phyloP scores from a whole-genome alignment of 2,329 filamentous ascomycete species.

The Ustulina deusta region DNA sequence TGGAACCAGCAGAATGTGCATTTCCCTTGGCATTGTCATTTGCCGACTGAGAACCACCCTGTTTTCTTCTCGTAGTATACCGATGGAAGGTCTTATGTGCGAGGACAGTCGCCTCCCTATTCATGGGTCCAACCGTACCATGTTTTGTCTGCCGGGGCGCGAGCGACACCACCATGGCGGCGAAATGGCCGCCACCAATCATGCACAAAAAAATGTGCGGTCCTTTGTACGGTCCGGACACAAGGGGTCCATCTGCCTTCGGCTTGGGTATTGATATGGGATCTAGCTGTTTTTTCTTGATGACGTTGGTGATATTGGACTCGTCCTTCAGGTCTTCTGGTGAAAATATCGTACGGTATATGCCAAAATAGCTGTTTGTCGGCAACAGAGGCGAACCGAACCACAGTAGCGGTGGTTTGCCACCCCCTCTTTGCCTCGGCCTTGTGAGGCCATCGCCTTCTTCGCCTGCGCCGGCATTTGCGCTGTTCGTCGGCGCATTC shows the following conservation, averaged over 20 bases:
- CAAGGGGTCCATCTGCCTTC: conserved; percentile 68
- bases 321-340: conserved; percentile 75
- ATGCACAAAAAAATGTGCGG: conserved; percentile 97
- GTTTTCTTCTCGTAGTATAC: conserved; percentile 95
- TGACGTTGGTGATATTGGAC: conserved; percentile 70
- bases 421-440: conserved; percentile 65
- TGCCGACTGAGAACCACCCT: conserved; percentile 93
- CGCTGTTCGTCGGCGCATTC: conserved; percentile 41
- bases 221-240: conserved; percentile 70
- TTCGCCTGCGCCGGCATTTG: conserved; percentile 64
- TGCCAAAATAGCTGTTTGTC: conserved; percentile 81
- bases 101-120: conserved; percentile 86
- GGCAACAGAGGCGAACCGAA: conserved; percentile 82
- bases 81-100: conserved; percentile 98
- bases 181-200: conserved; percentile 98
- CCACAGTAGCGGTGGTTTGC: conserved; percentile 85
- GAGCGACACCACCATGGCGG: conserved; percentile 93
- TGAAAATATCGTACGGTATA: conserved; percentile 87
- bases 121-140: conserved; percentile 74
- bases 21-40: conserved; percentile 95
- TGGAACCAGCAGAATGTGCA: conserved; percentile 93
- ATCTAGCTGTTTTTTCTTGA: conserved; percentile 81
- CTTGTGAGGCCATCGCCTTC: conserved; percentile 61
- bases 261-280: conserved; percentile 68
- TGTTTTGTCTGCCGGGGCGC: conserved; percentile 82